Base-by-base conservation (phyloP, 2,329 filamentous ascomycete genomes). In the Penicillium sp. region DNA sequence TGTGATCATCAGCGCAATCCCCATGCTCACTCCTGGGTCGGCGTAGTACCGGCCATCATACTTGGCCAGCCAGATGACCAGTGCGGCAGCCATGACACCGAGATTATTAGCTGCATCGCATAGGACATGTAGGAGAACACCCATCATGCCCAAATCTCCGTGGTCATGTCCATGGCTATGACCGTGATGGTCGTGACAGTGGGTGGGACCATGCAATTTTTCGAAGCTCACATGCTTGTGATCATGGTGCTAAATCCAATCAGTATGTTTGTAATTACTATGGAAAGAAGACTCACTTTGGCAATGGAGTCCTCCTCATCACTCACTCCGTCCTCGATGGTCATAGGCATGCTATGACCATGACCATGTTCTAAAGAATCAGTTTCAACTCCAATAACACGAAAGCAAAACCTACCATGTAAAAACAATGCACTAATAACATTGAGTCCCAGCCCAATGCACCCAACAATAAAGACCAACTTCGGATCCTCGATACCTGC, bases 21-120 rank as follows among this genome's bases (percentile, higher is more conserved):
- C 82, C 63, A 86, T 74, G 47, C 83, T 80, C 27, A 84, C 77
- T 3, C 75, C 82, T 0, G 86, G 86, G 60, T 90, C 86, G 4
- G 82, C 84, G 55, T 89, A 89, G 69, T 78, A 87, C 27, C 83
- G 74, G 3, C 66, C 72, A 1, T 77, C 71, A 24, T 77, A 80
- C 24, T 75, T 62, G 0, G 77, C 72, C 46, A 82, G 72, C 85
- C 84, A 88, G 62, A 89, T 85, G 26, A 87, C 73, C 2, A 84
- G 59, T 0, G 83, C 84, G 0, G 85, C 78, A 28, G 84, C 71
- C 40, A 89, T 87, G 49, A 90, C 85, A 8, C 85, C 85, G 9
- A 89, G 65, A 56, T 90, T 90, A 69, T 89, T 89, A 52, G 85
- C 74, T 4, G 84, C 84, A 58, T 90, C 86, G 26, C 85, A 82